Evolutionary conservation across 257 asterid genomes (phyloP).

Genomic region (Paraleonurus japonicus): DNA sequence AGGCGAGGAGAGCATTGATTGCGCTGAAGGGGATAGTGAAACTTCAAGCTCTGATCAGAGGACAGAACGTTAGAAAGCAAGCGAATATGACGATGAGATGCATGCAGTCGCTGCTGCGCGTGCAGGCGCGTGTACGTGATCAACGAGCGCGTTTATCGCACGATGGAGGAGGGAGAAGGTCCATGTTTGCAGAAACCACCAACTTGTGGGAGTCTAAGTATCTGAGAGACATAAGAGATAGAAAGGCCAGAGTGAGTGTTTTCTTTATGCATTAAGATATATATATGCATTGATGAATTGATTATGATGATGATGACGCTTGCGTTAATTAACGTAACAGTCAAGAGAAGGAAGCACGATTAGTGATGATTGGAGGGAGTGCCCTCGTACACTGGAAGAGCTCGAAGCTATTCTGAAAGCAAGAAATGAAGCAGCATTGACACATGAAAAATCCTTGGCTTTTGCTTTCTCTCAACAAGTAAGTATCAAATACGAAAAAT

Average conservation of each 20-base stretch:
- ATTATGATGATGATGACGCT: neutral
- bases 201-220: conserved; percentile 69
- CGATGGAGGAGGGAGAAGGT: conserved; percentile 54
- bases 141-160: conserved; percentile 79
- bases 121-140: conserved; percentile 86
- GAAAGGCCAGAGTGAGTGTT: conserved; percentile 58
- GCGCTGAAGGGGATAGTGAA: conserved; percentile 90
- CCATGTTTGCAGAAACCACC: conserved; percentile 69
- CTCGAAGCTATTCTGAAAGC: conserved; percentile 64
- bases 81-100: conserved; percentile 85
- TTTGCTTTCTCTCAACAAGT: conserved; percentile 74
- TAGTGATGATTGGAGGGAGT: conserved; percentile 69
- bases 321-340: conserved; percentile 32
- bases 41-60: conserved; percentile 89
- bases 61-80: conserved; percentile 87
- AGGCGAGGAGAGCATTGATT: conserved; percentile 88
- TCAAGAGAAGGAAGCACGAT: conserved; percentile 61
- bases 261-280: neutral
- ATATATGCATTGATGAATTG: neutral
- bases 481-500: neutral
- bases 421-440: conserved; percentile 68
- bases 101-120: conserved; percentile 90
- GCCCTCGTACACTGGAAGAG: conserved; percentile 73
- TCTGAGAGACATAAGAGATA: conserved; percentile 50
- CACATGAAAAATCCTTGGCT: conserved; percentile 61